Base-by-base conservation (phyloP, 2,329 filamentous ascomycete species). In the Tetracladium maxilliforme region DNA sequence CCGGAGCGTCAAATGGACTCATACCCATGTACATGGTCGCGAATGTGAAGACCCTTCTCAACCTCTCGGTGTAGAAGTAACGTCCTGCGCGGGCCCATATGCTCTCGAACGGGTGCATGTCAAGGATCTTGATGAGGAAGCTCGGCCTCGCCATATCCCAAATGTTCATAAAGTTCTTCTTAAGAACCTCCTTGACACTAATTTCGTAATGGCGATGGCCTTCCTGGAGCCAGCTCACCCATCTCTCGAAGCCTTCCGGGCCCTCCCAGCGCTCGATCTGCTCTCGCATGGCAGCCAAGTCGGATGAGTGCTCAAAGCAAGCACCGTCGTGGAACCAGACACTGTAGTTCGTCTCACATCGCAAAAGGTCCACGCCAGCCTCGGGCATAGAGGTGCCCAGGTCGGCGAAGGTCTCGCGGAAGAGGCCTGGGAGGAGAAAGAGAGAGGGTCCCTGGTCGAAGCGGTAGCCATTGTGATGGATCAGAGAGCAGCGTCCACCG, bases 1-100 rank as follows among this genome's bases (percentile, higher is more conserved):
- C 75, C 0, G 77, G 78, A 0, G 78, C 76, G 41, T 80, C 73
- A 41, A 77, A 83, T 0, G 78, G 78, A 27, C 62, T 72, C 77
- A 83, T 83, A 0, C 78, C 78, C 70, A 83, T 77, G 41, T 84
- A 83, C 77, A 83, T 84, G 37, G 72, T 81, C 13, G 69, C 75
- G 47, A 83, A 83, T 0, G 77, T 82, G 35, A 83, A 83, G 0
- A 77, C 75, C 14, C 75, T 52, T 31, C 77, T 56, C 38, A 83
- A 41, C 29, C 75, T 55, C 41, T 82, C 76, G 0, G 71, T 74
- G 56, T 57, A 63, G 45, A 83, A 83, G 39, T 82, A 82, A 32
- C 60, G 61, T 14, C 64, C 56, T 4, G 74, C 70, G 15, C 78
- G 52, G 6, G 56, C 55, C 54, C 73, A 83, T 10, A 81, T 76